A percentile compares a stretch with the other conserved stretches of the same genome.
phyloP scores from a whole-genome alignment of 768 basidiomycete species.

The Rickenella mellea region DNA sequence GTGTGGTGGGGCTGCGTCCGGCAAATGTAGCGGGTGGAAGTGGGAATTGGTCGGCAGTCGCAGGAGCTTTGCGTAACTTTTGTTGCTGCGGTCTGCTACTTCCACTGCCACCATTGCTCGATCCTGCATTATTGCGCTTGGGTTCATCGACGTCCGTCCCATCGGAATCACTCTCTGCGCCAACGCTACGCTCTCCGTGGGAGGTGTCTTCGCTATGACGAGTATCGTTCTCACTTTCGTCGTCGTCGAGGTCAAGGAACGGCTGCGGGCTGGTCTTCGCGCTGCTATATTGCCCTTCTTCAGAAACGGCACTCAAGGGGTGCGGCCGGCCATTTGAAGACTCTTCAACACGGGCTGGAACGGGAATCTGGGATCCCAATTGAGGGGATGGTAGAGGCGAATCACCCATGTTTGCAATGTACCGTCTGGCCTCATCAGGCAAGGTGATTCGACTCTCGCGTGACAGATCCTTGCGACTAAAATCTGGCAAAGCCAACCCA shows the following conservation, averaged over 20 bases:
- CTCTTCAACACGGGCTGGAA: neutral
- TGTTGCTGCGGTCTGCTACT: neutral
- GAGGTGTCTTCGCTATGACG: neutral
- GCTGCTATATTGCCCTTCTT: neutral
- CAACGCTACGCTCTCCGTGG: neutral
- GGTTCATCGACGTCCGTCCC: neutral
- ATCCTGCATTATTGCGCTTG: neutral
- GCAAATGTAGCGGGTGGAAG: conserved; percentile 27
- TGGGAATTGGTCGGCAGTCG: conserved; percentile 41
- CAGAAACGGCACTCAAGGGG: neutral
- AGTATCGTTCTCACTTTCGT: neutral
- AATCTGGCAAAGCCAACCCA: too few species aligned
- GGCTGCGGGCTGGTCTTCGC: neutral
- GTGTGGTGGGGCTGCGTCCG: neutral
- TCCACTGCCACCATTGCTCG: neutral
- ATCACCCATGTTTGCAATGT: conserved; percentile 60
- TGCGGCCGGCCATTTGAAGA: neutral
- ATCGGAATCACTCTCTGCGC: neutral
- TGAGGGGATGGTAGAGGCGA: conserved; percentile 50
- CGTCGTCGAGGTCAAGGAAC: neutral
- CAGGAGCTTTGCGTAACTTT: neutral
- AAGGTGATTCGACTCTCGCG: conserved; percentile 62
- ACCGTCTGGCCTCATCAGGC: conserved; percentile 69
- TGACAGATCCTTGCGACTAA: too few species aligned
- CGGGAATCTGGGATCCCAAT: too few species aligned